Base-by-base conservation (phyloP, 306 rosid genomes). In the Fragaria nilgerrensis region DNA sequence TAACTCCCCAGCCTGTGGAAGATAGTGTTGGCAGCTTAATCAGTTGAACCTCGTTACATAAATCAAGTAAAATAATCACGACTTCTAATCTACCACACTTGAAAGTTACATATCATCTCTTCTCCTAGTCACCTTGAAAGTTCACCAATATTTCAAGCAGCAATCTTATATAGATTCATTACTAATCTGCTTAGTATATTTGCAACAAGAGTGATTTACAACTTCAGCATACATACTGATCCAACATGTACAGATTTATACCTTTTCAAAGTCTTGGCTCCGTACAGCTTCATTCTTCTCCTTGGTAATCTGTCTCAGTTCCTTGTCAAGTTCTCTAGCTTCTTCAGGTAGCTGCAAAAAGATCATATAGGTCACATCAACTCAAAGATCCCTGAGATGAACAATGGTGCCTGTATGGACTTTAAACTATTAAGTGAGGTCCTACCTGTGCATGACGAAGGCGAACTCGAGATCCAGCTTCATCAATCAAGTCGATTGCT, bases 231-330 rank as follows among this genome's bases (percentile, higher is more conserved):
- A 27, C 44, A 44, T 19, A 43, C 22, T 3, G 23, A 25, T 41
- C 48, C 65, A 49, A 1, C 58, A 79, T 37, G 41, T 2, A 45
- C 56, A 48, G n/a, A 32, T 5, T 8, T 55, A 45, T 85, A 93
- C 98, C 94, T 94, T 94, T 72, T 94, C 98, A 79, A 90, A 94
- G 82, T 94, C 98, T 85, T 94, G 98, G 88, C 95, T 81, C 66
- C 98, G 92, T 68, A 88, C 96, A 72, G 98, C 89, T 84, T 90
- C 96, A 44, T 88, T 91, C 86, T 94, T 94, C 86, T 94, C 98
- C 87, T 94, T 94, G 9, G 93, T 89, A 69, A 94, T 91, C 86
- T 84, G 92, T 76, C 98, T 91, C 73, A 91, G 83, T 84, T 91
- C 97, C 82, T 90, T 94, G 87, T 94, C 98, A 69, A 91, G 87